Evolutionary conservation across 345 rosid species (phyloP), one percentile per base, ranked within the genome.

Genomic region (Camelina laxa): DNA sequence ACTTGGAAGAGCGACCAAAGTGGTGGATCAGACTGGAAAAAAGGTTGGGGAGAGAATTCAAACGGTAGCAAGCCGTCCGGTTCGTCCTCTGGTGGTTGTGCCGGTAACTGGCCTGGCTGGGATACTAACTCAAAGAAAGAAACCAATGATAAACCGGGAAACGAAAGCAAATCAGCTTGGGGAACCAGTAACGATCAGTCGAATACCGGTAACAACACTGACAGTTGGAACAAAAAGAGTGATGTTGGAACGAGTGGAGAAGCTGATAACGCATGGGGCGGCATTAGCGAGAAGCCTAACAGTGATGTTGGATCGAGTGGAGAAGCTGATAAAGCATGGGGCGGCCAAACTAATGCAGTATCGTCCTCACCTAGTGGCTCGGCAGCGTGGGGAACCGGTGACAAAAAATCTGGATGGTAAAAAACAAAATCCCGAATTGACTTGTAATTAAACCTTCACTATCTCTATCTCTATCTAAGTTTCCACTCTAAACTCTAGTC

Each of bases 1-100:
- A 71, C 67, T 58, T 69, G 72, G 80, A 71, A 65, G 73, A 72
- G 66, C 59, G 70, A 79, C 65, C 70, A 59, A 67, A 60, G 74
- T 47, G 69, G 69, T 47, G 72, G 79, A 42, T 56, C 74, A 0
- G 69, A 49, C 60, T 75, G 81, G 82, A 79, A 69, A 20, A 50
- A 59, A 54, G 68, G 60, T 30, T 49, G 83, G 80, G 77, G 79
- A 53, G 59, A 70, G 62, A 60, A 75, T 65, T 55, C 68, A 48
- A 42, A 77, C 72, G 27, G 13, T 10, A 30, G 2, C 45, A 75
- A 75, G 22, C 74, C 79, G 53, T 42, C 64, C 0, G 69, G 22
- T 31, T 61, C 64, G 49, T 41, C 63, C 17, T 20, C 74, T 69
- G 63, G 74, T 45, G 65, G 63, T 42, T 24, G 27, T 65, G 47